Evolutionary conservation across 2,329 filamentous ascomycete genomes (phyloP), one percentile per base, ranked within the genome.

Genomic region (Aspergillus terreus): DNA sequence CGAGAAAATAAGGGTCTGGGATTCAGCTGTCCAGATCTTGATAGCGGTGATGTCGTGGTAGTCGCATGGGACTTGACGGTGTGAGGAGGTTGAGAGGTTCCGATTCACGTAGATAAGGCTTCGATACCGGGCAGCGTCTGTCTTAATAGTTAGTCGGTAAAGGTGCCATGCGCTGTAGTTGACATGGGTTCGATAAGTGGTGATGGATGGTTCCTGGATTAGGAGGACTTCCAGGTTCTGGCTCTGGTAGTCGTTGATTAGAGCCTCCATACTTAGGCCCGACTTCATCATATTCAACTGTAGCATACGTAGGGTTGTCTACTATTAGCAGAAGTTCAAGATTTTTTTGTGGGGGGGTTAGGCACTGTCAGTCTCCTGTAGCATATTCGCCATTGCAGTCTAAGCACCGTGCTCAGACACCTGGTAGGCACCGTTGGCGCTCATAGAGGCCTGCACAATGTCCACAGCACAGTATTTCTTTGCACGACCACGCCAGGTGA

Each of bases 81-180:
- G 56, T n/a, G 58, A 63, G 12, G 56, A 53, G 3, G 52, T 66
- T 11, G 52, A 64, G 30, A 66, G 38, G 9, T 25, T 45, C 15
- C 15, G 27, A 32, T 62, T 66, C 0, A 66, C 40, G 15, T 67
- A 65, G 25, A 66, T 33, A 0, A 67, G 57, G 46, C 62, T 66
- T 17, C 54, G 50, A 12, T 48, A 54, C 11, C 57, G 53, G 19
- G 15, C 47, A 2, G 30, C 12, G 6, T 62, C 56, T 33, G 27
- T 47, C 14, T 55, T 9, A 1, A 27, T 47, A 1, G 59, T 65
- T 6, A 58, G 56, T 35, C 47, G 52, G 27, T 67, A 66, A 17
- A 64, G 58, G 23, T 53, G 49, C 60, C 55, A 65, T 3, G 53
- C 50, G 23, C 63, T 63, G 33, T 67, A 51, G 47, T 62, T 63